Evolutionary conservation across 2,329 filamentous ascomycete species (phyloP).

Genomic region (Fusarium brachygibbosum): DNA sequence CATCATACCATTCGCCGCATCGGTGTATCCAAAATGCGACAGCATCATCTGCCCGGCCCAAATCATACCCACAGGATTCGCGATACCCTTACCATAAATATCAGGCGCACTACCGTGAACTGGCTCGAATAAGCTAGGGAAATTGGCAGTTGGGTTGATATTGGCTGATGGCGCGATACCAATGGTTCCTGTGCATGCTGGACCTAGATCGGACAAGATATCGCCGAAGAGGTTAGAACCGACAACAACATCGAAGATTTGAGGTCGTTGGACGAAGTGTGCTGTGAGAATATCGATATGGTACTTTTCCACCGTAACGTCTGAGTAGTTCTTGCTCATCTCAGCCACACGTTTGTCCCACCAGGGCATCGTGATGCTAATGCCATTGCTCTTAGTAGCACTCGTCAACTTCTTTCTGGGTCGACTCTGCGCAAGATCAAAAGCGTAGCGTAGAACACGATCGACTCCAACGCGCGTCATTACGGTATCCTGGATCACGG

Average conservation of each 20-base stretch:
- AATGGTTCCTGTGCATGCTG: constrained; percentile 77
- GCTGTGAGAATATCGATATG: constrained; percentile 76
- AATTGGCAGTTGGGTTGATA: constrained; percentile 68
- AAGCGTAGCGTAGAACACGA: constrained; percentile 73
- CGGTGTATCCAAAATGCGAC: constrained; percentile 45
- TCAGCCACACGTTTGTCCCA: constrained; percentile 73
- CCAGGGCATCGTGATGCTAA: constrained; percentile 76
- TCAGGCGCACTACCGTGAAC: constrained; percentile 81
- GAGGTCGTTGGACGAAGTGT: constrained; percentile 71
- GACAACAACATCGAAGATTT: constrained; percentile 73
- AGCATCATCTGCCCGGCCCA: constrained; percentile 77
- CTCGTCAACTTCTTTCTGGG: constrained; percentile 72
- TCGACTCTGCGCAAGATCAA: constrained; percentile 70
- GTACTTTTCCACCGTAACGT: constrained; percentile 74
- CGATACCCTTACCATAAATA: constrained; percentile 78
- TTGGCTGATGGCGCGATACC: constrained; percentile 80
- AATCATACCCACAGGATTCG: constrained; percentile 80
- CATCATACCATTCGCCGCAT: constrained; percentile 65
- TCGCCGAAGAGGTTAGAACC: constrained; percentile 75
- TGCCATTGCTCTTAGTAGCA: constrained; percentile 76
- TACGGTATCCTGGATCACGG: constrained; percentile 72
- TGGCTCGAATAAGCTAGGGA: constrained; percentile 71
- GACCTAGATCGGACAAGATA: constrained; percentile 78
- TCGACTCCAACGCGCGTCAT: constrained; percentile 74
- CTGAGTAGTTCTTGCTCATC: constrained; percentile 68